Conservation (phyloP, 441 rosid genomes). For the Pelargonium fulgidum region DNA sequence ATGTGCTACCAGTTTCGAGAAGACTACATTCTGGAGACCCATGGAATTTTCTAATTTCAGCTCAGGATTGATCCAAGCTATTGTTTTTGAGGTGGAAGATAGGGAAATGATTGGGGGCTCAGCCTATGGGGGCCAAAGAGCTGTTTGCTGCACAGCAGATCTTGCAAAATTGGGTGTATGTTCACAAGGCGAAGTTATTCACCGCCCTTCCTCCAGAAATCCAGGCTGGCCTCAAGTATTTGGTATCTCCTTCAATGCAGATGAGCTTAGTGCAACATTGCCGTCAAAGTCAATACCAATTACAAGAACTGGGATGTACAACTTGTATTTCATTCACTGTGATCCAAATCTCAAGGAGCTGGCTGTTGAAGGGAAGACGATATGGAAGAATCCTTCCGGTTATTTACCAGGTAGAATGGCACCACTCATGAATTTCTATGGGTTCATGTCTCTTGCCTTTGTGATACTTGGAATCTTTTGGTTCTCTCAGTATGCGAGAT, state of each 20-base stretch:
- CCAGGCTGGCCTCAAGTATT: constrained; percentile 76
- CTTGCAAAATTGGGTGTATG: constrained; percentile 86
- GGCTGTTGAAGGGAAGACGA: constrained; percentile 66
- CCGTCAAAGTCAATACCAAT: constrained; percentile 51
- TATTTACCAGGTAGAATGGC: constrained; percentile 96
- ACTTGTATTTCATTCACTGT: constrained; percentile 87
- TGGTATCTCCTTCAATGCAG: constrained; percentile 45
- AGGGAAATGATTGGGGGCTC: constrained; percentile 87
- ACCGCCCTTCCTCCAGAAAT: constrained; percentile 57
- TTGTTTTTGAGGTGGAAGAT: constrained; percentile 83
- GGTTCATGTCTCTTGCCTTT: constrained; percentile 85
- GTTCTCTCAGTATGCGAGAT: constrained; percentile 87
- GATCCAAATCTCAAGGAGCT: constrained; percentile 63
- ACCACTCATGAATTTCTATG: constrained; percentile 80
- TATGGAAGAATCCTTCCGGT: constrained; percentile 90
- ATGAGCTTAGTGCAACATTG: constrained; percentile 41
- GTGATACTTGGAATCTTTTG: constrained; percentile 82
- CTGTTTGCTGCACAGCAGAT: constrained; percentile 86
- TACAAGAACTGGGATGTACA: constrained; percentile 87
- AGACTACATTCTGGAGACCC: constrained; percentile 57
- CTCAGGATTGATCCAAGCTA: constrained; percentile 55
- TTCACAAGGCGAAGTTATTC: constrained; percentile 63
- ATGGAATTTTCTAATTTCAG: constrained; percentile 43
- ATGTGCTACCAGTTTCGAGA: constrained; percentile 58
- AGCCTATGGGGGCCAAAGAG: constrained; percentile 96